Conservation (phyloP, 768 basidiomycete genomes). For the Amanita thiersii region DNA sequence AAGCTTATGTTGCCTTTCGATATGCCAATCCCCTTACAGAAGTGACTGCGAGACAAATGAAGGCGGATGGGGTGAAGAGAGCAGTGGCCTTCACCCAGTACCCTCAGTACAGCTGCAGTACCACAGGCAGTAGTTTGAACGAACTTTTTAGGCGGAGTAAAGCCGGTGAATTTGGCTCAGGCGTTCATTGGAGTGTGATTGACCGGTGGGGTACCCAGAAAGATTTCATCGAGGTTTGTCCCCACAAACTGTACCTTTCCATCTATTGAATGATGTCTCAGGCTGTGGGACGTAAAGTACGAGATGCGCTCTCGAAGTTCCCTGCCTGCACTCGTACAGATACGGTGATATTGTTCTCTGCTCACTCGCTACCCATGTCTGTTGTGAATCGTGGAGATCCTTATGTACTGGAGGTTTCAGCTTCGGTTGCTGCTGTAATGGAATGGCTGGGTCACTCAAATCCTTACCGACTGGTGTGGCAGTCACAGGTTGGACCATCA, state of each 20-base stretch:
- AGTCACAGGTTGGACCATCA: constrained; percentile 93
- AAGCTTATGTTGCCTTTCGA: constrained; percentile 92
- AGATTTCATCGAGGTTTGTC: constrained; percentile 81
- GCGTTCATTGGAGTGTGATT: constrained; percentile 92
- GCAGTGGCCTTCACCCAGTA: constrained; percentile 98
- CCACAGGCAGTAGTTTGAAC: constrained; percentile 95
- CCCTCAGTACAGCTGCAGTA: constrained; percentile 97
- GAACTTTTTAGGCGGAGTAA: constrained; percentile 71
- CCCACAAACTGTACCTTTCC: neutral
- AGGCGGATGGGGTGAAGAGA: constrained; percentile 81
- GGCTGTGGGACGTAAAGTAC: constrained; percentile 89
- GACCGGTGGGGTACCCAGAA: constrained; percentile 97
- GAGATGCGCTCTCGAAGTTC: constrained; percentile 74
- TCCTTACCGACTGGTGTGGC: constrained; percentile 95
- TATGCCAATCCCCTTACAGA: constrained; percentile 87
- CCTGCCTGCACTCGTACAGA: constrained; percentile 61
- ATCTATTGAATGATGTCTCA: constrained; percentile 23
- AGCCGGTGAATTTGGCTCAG: constrained; percentile 45
- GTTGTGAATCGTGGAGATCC: constrained; percentile 99
- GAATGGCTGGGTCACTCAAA: constrained; percentile 68
- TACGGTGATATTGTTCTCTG: constrained; percentile 87
- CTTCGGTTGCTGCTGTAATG: constrained; percentile 93
- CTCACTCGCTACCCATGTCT: constrained; percentile 96
- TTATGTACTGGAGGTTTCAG: constrained; percentile 91
- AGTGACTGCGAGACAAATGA: constrained; percentile 76